A percentile compares a stretch with the other conserved stretches of the same genome.
These are phyloP conservation scores for Pseudoperonospora humuli DNA, from an alignment of 352 stramenopile species.

Conservation along the genomic window DNA sequence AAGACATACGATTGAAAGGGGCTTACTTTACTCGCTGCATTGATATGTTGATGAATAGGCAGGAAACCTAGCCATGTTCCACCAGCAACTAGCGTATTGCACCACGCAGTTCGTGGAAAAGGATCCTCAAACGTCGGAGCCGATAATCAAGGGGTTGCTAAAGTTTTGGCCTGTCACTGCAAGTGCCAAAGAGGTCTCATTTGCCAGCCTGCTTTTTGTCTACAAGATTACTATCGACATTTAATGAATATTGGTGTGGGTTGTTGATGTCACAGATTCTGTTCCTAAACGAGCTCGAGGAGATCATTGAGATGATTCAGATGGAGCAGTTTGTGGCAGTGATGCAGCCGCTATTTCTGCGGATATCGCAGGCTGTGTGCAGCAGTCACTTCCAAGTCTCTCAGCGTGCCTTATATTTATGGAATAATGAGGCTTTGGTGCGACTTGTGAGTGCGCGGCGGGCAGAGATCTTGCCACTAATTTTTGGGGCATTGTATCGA, in stretches of 20 bases:
- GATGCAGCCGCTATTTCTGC: conserved; percentile 69
- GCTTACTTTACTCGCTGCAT: conserved; percentile 2
- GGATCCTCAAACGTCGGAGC: conserved; percentile 92
- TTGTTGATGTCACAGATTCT: conserved; percentile 69
- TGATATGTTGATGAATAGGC: conserved; percentile 28
- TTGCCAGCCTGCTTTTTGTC: neutral
- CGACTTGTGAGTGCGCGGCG: conserved; percentile 92
- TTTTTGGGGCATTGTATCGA: conserved; percentile 87
- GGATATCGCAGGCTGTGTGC: conserved; percentile 82
- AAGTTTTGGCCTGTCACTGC: conserved; percentile 93
- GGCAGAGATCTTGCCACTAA: conserved; percentile 90
- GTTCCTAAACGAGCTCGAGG: conserved; percentile 98
- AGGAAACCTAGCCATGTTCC: conserved; percentile 91
- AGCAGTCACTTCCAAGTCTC: conserved; percentile 95
- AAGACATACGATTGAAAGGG: no score
- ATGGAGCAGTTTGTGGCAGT: conserved; percentile 67
- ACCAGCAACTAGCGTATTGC: conserved; percentile 98
- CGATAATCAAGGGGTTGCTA: conserved; percentile 91
- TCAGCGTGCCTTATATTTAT: conserved; percentile 96
- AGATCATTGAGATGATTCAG: conserved; percentile 95
- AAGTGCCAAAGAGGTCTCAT: conserved; percentile 78
- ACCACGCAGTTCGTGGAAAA: conserved; percentile 99
- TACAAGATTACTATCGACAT: neutral
- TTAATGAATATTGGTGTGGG: conserved; percentile 6
- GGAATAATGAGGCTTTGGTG: conserved; percentile 98